phyloP scores from a whole-genome alignment of 2,329 filamentous ascomycete species.

The Aplosporella prunicola region DNA sequence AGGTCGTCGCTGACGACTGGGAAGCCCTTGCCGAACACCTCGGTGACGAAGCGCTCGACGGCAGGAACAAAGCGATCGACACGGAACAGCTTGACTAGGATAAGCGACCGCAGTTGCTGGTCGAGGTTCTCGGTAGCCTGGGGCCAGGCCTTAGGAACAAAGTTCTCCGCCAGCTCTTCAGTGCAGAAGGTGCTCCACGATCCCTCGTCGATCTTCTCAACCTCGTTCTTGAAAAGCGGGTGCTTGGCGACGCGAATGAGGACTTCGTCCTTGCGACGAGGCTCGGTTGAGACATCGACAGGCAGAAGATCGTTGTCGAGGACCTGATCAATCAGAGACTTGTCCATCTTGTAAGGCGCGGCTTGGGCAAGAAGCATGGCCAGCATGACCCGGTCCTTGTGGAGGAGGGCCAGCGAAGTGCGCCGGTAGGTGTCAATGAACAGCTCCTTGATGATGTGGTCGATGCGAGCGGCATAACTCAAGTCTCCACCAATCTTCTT shows the following conservation, averaged over 20 bases:
- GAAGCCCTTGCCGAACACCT: conserved; percentile 74
- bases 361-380: conserved; percentile 93
- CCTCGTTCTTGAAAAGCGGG: conserved; percentile 59
- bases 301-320: conserved; percentile 70
- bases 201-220: conserved; percentile 52
- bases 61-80: conserved; percentile 91
- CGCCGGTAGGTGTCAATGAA: conserved; percentile 88
- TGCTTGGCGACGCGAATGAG: conserved; percentile 61
- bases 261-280: conserved; percentile 55
- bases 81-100: conserved; percentile 89
- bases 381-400: conserved; percentile 88
- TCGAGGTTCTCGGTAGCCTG: conserved; percentile 56
- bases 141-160: conserved; percentile 68
- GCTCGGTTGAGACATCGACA: conserved; percentile 65
- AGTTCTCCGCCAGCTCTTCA: conserved; percentile 79
- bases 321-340: conserved; percentile 74
- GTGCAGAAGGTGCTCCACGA: conserved; percentile 75
- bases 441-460: conserved; percentile 82
- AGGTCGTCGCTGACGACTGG: conserved; percentile 82
- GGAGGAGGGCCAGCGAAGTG: conserved; percentile 84
- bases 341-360: conserved; percentile 93
- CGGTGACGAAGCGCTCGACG: conserved; percentile 79
- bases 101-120: conserved; percentile 68
- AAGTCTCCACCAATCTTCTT: conserved; percentile 60
- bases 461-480: conserved; percentile 69